Conservation (phyloP, 192 early-diverging fungal genomes). For the Linnemannia elongata region DNA sequence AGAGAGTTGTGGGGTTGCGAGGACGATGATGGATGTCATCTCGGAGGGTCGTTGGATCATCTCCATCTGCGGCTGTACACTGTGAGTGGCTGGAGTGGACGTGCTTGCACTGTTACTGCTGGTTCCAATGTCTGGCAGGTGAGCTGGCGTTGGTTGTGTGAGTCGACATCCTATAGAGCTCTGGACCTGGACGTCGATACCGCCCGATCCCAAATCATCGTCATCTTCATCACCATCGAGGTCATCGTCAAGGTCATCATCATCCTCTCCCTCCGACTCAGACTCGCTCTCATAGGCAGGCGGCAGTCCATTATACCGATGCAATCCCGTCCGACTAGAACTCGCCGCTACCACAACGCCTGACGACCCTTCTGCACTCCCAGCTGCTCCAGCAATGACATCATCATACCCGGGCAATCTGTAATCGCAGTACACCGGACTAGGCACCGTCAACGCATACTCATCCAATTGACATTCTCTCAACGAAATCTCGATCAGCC, state of each 20-base stretch:
- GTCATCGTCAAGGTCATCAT: neutral
- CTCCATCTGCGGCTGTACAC: neutral
- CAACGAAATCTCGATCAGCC: constrained; percentile 50
- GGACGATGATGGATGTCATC: neutral
- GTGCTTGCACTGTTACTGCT: no score
- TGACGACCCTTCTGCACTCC: neutral
- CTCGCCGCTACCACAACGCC: neutral
- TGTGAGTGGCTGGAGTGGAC: neutral
- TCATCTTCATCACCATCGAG: constrained; percentile 1
- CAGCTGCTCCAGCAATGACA: neutral
- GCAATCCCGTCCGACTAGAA: constrained; percentile 19
- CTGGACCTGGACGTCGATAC: neutral
- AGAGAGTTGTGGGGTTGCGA: neutral
- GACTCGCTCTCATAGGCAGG: constrained; percentile 36
- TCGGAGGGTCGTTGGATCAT: constrained; percentile 18
- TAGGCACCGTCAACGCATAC: constrained; percentile 38
- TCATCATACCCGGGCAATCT: constrained; percentile 45
- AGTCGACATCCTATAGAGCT: neutral
- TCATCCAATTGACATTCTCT: constrained; percentile 47
- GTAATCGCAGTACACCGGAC: constrained; percentile 48
- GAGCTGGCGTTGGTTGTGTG: neutral
- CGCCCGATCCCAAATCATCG: neutral
- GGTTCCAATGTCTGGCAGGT: neutral
- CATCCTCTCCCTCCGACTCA: constrained; percentile 12
- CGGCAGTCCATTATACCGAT: constrained; percentile 17